Evolutionary conservation across 2,329 filamentous ascomycete genomes (phyloP).

Genomic region (Huntiella moniliformis): DNA sequence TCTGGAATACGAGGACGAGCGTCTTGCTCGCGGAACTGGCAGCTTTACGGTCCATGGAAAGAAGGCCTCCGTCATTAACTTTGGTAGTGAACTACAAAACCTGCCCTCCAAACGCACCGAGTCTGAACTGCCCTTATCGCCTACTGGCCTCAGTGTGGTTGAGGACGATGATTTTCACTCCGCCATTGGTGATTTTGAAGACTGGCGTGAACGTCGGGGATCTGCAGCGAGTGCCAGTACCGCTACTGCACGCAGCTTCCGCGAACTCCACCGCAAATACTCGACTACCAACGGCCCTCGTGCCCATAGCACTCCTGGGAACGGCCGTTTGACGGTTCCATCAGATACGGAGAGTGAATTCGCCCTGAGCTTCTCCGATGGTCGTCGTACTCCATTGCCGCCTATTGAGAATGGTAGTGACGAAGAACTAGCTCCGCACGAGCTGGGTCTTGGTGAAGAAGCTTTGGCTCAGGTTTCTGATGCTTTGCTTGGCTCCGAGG

Average conservation of each 20-base stretch:
- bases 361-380: slow-evolving; percentile 41
- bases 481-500: slow-evolving; percentile 13
- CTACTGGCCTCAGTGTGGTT: slow-evolving; percentile 17
- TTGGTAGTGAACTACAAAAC: slow-evolving; percentile 74
- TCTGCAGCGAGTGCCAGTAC: slow-evolving; percentile 49
- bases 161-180: slow-evolving; percentile 34
- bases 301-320: slow-evolving; percentile 18
- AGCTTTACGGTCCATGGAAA: slow-evolving; percentile 96
- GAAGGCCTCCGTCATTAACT: slow-evolving; percentile 93
- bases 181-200: slow-evolving; percentile 25
- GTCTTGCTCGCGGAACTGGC: slow-evolving; percentile 58
- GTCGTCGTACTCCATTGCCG: slow-evolving; percentile 34
- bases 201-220: slow-evolving; percentile 32
- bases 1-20: slow-evolving; percentile 35
- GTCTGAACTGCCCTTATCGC: slow-evolving; percentile 21
- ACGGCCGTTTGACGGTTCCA: slow-evolving; percentile 26
- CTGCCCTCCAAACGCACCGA: slow-evolving; percentile 44
- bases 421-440: slow-evolving; percentile 11
- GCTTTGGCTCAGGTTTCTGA: slow-evolving; percentile 17
- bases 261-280: slow-evolving; percentile 41
- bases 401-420: slow-evolving; percentile 25
- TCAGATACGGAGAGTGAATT: slow-evolving; percentile 42
- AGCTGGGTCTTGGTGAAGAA: slow-evolving; percentile 16
- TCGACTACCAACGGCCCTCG: slow-evolving; percentile 32
- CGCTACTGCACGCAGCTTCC: slow-evolving; percentile 46